A percentile compares a stretch with the other conserved stretches of the same genome.
Evolutionary conservation across 495 filamentous ascomycete genomes (phyloP).

Genomic region (Rostrohypoxylon terebratum): DNA sequence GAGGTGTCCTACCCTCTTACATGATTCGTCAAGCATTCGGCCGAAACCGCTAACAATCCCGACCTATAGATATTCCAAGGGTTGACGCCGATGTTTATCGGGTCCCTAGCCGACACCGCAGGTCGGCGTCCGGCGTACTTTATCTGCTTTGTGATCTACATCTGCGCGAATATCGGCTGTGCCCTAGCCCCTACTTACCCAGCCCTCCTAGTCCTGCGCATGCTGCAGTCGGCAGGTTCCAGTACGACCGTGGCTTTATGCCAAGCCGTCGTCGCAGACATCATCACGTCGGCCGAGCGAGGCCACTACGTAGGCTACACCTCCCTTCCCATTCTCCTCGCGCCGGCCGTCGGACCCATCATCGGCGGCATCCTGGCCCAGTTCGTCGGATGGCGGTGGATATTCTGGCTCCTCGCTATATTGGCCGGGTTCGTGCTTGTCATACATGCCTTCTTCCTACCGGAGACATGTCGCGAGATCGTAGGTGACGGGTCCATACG

Average conservation of each 20-base stretch:
- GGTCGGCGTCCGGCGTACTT: constrained; percentile 66
- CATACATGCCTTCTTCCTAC: constrained; percentile 59
- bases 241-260: constrained; percentile 62
- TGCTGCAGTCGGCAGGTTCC: constrained; percentile 65
- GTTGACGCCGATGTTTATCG: constrained; percentile 62
- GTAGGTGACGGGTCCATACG: constrained; percentile 73
- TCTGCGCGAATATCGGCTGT: constrained; percentile 65
- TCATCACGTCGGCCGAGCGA: constrained; percentile 62
- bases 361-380: constrained; percentile 67
- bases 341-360: constrained; percentile 62
- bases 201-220: constrained; percentile 63
- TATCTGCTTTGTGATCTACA: constrained; percentile 63
- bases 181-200: constrained; percentile 63
- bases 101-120: constrained; percentile 60
- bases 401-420: constrained; percentile 73
- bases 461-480: constrained; percentile 70
- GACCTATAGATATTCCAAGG: constrained; percentile 59
- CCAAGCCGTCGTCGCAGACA: constrained; percentile 64
- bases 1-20: background rate
- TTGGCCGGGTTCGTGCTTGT: constrained; percentile 54
- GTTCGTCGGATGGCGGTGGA: constrained; percentile 67
- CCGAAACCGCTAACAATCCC: constrained; percentile 5
- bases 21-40: constrained; percentile 3
- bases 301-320: constrained; percentile 61
- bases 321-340: constrained; percentile 48